Evolutionary conservation across 768 basidiomycete species (phyloP).

Genomic region (Pulveroboletus ravenelii): DNA sequence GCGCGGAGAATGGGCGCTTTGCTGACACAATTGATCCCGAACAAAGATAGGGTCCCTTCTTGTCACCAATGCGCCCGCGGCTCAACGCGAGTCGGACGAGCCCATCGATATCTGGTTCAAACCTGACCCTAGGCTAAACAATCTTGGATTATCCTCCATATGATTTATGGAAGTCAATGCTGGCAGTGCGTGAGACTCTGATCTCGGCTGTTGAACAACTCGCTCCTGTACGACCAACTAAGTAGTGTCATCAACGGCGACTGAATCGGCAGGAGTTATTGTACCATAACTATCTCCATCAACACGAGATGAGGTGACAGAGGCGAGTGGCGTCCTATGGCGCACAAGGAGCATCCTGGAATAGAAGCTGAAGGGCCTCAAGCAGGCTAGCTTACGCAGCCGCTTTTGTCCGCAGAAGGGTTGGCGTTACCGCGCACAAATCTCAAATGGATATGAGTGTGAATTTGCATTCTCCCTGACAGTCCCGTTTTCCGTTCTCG

Average conservation of each 20-base stretch:
- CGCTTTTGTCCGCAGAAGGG: constrained; percentile 8
- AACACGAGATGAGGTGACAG: constrained; percentile 9
- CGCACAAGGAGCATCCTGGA: constrained; percentile 4
- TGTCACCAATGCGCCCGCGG: neutral
- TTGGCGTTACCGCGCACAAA: neutral
- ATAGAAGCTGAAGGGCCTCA: constrained; percentile 9
- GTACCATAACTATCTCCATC: constrained; percentile 12
- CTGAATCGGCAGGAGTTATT: neutral
- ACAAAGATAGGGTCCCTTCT: neutral
- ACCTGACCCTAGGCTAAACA: neutral
- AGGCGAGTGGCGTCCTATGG: constrained; percentile 19
- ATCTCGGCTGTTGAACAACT: constrained; percentile 12
- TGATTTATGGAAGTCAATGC: neutral
- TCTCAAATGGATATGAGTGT: neutral
- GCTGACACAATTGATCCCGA: constrained; percentile 7
- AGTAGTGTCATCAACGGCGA: constrained; percentile 12
- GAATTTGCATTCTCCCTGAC: constrained; percentile 5
- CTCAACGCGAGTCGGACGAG: constrained; percentile 4
- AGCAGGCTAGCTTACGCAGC: neutral
- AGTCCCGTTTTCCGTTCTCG: constrained; percentile 1
- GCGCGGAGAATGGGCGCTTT: constrained; percentile 6
- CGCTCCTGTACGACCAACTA: neutral
- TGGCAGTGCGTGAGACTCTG: constrained; percentile 21
- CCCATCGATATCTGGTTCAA: neutral
- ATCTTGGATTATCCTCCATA: neutral